Evolutionary conservation across 129 eudicot species (phyloP).

Genomic region (Helichrysum umbraculigerum): DNA sequence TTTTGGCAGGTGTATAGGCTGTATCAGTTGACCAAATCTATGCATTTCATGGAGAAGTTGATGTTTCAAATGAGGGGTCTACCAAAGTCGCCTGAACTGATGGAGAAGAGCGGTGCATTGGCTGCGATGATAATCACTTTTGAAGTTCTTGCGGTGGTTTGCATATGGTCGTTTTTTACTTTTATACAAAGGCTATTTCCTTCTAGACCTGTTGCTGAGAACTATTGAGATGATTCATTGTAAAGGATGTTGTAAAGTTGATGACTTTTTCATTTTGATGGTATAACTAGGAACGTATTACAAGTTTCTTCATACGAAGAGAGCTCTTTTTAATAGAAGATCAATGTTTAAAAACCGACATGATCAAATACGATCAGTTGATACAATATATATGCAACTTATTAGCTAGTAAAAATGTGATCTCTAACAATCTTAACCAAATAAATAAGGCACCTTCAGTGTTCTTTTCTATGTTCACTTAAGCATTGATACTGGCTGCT

Average conservation of each 20-base stretch:
- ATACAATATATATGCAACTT: slow-evolving; percentile 47
- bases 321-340: neutral
- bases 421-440: neutral
- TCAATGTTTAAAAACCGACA: neutral
- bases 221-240: slow-evolving; percentile 44
- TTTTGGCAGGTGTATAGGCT: slow-evolving; percentile 75
- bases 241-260: slow-evolving; percentile 22
- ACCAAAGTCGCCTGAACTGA: slow-evolving; percentile 46
- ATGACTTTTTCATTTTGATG: neutral
- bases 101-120: slow-evolving; percentile 59
- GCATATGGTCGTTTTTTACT: slow-evolving; percentile 88
- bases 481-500: slow-evolving; percentile 23
- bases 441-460: neutral
- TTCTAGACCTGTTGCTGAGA: slow-evolving; percentile 79
- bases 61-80: slow-evolving; percentile 59
- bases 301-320: neutral
- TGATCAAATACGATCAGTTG: neutral
- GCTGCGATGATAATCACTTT: slow-evolving; percentile 50
- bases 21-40: slow-evolving; percentile 75
- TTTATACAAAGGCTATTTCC: slow-evolving; percentile 88
- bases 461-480: neutral
- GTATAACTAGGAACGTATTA: neutral
- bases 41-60: slow-evolving; percentile 55
- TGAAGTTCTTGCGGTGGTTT: slow-evolving; percentile 57
- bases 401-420: neutral